Percentiles rank a stretch among this genome's conserved stretches.
phyloP scores from a whole-genome alignment of 2,329 filamentous ascomycete genomes.

The Onygena corvina region DNA sequence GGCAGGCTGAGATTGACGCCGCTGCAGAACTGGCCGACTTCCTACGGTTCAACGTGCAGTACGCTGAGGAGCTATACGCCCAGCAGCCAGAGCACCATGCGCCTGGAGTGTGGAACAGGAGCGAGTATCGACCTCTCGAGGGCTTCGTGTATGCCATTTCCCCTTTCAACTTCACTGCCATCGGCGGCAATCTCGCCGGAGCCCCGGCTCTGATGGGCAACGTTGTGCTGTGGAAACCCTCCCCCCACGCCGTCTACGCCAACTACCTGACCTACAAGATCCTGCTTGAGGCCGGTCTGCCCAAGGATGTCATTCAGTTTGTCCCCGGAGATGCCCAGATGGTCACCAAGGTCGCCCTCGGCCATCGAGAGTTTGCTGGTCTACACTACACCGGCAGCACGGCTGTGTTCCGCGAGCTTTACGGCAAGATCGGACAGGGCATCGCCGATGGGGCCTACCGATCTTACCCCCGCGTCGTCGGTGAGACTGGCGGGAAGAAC shows the following conservation, averaged over 20 bases:
- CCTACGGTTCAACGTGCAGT: slow-evolving; percentile 85
- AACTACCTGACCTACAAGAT: slow-evolving; percentile 88
- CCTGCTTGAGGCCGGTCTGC: slow-evolving; percentile 79
- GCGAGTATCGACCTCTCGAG: slow-evolving; percentile 80
- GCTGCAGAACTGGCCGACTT: slow-evolving; percentile 90
- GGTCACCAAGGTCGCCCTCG: slow-evolving; percentile 65
- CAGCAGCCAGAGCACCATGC: slow-evolving; percentile 78
- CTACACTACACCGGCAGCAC: slow-evolving; percentile 94
- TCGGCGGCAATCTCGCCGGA: slow-evolving; percentile 73
- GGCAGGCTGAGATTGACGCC: slow-evolving; percentile 97
- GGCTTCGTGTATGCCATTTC: slow-evolving; percentile 91
- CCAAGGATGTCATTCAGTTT: slow-evolving; percentile 83
- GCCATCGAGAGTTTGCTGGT: slow-evolving; percentile 71
- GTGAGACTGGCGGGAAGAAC: slow-evolving; percentile 89
- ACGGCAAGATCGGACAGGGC: slow-evolving; percentile 70
- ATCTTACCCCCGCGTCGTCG: slow-evolving; percentile 77
- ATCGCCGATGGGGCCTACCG: slow-evolving; percentile 71
- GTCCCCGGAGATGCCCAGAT: slow-evolving; percentile 77
- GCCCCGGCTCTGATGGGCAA: slow-evolving; percentile 84
- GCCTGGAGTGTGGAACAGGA: slow-evolving; percentile 77
- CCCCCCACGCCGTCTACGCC: slow-evolving; percentile 72
- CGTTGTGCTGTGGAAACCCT: slow-evolving; percentile 96
- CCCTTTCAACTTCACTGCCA: slow-evolving; percentile 96
- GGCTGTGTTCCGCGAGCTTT: slow-evolving; percentile 76
- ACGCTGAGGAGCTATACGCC: slow-evolving; percentile 79